These are phyloP conservation scores for Rhododendron mucronatum DNA, from an alignment of 148 eudicot genomes.

Conservation along the genomic window DNA sequence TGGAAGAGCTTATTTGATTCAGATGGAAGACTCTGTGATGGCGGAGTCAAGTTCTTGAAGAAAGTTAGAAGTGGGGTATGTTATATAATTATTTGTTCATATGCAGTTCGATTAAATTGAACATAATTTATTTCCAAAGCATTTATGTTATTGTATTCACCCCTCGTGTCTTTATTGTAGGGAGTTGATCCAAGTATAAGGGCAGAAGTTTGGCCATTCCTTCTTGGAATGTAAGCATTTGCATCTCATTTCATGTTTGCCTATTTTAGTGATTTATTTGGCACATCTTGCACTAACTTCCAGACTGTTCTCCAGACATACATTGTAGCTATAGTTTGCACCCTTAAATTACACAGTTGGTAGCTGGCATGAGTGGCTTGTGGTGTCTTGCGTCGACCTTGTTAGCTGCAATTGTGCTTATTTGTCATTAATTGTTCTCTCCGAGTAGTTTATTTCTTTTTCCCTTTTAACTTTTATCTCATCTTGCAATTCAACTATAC, in stretches of 20 bases:
- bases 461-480: not conserved
- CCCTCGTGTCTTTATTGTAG: slow-evolving; percentile 20
- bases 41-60: slow-evolving; percentile 68
- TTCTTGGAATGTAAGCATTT: slow-evolving; percentile 54
- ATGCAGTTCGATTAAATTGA: not conserved
- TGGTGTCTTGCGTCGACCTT: not conserved
- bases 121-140: not conserved
- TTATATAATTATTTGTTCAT: not conserved
- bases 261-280: not conserved
- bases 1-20: slow-evolving; percentile 51
- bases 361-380: not conserved
- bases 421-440: not conserved
- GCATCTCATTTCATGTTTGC: not conserved
- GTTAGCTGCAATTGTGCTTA: not conserved
- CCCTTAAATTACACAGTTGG: not conserved
- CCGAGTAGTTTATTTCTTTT: not conserved
- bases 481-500: not conserved
- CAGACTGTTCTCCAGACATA: not conserved
- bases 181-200: slow-evolving; percentile 59
- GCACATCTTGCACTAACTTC: not conserved
- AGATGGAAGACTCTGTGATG: slow-evolving; percentile 58
- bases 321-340: not conserved
- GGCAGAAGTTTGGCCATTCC: slow-evolving; percentile 65
- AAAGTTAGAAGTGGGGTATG: slow-evolving; percentile 75
- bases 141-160: not conserved